phyloP scores from a whole-genome alignment of 208 protist species.

The Acanthamoeba castellanii region DNA sequence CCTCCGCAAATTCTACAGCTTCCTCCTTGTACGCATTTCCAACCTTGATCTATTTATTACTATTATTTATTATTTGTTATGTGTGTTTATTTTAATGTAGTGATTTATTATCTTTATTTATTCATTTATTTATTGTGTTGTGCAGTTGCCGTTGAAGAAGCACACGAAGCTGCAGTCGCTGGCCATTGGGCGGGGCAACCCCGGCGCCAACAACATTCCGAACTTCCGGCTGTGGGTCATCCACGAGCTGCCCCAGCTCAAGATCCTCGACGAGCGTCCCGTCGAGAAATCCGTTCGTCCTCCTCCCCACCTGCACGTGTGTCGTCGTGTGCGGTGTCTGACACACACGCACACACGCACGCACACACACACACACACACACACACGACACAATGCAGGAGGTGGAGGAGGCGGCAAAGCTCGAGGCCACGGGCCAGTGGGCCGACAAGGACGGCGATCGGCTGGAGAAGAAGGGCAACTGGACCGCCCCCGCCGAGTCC shows the following conservation, averaged over 20 bases:
- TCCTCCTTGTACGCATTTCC: not conserved
- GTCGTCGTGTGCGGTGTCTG: too few species aligned
- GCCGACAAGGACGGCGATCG: slow-evolving; percentile 26
- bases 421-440: not conserved
- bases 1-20: slow-evolving; percentile 36
- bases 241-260: slow-evolving; percentile 37
- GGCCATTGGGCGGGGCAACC: not conserved
- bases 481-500: not conserved
- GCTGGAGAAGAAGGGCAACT: slow-evolving; percentile 3
- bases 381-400: too few species aligned
- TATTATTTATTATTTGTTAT: too few species aligned
- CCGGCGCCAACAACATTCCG: not conserved
- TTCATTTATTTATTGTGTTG: too few species aligned
- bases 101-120: not conserved
- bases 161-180: slow-evolving; percentile 21
- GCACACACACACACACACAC: not conserved
- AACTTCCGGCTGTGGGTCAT: slow-evolving; percentile 36
- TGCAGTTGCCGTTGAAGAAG: not conserved
- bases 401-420: not conserved
- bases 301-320: not conserved
- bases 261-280: not conserved
- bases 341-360: too few species aligned
- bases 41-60: not conserved
- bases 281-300: slow-evolving; percentile 8
- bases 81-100: not conserved